Evolutionary conservation across 306 rosid genomes (phyloP).

Genomic region (Castanopsis chinensis): DNA sequence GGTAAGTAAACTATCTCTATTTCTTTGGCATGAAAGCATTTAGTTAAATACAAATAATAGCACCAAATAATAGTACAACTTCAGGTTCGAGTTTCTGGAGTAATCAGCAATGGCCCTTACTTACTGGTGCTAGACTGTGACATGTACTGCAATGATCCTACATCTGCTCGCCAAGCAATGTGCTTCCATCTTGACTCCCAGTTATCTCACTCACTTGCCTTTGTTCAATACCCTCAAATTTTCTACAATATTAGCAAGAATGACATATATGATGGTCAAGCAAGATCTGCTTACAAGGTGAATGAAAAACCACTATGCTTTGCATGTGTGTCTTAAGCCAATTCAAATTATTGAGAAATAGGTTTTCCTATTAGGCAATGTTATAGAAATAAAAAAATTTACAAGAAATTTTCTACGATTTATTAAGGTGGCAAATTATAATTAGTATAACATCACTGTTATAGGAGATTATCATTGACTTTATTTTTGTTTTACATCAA

Average conservation of each 20-base stretch:
- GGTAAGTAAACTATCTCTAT: conserved; percentile 28
- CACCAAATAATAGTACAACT: background rate
- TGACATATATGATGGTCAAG: conserved; percentile 47
- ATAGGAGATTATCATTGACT: no score
- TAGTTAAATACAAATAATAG: background rate
- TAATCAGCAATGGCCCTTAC: conserved; percentile 56
- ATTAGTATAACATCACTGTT: no score
- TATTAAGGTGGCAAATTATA: no score
- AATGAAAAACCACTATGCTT: background rate
- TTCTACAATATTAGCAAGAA: conserved; percentile 49
- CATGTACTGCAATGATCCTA: conserved; percentile 65
- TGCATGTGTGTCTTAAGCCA: no score
- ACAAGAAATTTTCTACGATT: no score
- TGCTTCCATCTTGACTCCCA: conserved; percentile 66
- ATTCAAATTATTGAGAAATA: background rate
- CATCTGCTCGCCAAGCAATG: conserved; percentile 66
- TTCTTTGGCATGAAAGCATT: background rate
- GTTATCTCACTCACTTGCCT: conserved; percentile 23
- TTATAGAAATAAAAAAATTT: no score
- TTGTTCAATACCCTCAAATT: conserved; percentile 59
- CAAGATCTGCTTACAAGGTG: conserved; percentile 42
- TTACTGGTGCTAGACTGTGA: conserved; percentile 62
- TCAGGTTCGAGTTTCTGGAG: conserved; percentile 60
- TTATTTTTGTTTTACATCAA: no score
- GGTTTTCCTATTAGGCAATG: no score